These are phyloP conservation scores for Colletotrichum tamarilloi DNA, from an alignment of 2,329 filamentous ascomycete genomes.

Conservation along the genomic window DNA sequence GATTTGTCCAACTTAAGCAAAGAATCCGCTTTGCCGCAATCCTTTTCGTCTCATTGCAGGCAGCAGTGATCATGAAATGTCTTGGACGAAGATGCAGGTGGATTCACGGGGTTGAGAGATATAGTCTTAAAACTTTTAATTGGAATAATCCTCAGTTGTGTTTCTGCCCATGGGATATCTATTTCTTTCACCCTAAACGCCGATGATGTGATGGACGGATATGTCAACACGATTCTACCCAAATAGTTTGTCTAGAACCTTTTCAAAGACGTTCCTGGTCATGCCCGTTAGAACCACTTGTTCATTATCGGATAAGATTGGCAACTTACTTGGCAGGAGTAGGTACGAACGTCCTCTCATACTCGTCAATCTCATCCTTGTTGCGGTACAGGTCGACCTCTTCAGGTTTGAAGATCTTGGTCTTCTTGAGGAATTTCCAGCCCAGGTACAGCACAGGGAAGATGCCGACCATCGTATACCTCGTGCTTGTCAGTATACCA, in stretches of 20 bases:
- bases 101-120: no score
- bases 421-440: slow-evolving; percentile 78
- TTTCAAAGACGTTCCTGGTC: neutral
- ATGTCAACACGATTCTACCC: neutral
- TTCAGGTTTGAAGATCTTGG: slow-evolving; percentile 64
- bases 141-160: neutral
- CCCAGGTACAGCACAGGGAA: slow-evolving; percentile 76
- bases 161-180: neutral
- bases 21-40: no score
- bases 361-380: slow-evolving; percentile 75
- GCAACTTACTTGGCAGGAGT: slow-evolving; percentile 60
- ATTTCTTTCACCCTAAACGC: neutral
- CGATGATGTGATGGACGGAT: neutral
- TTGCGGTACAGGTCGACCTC: slow-evolving; percentile 74
- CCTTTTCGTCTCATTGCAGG: no score
- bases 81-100: no score
- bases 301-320: neutral
- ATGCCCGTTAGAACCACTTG: neutral
- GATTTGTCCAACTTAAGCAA: no score
- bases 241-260: neutral
- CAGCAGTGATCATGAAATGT: no score
- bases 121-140: no score
- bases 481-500: neutral
- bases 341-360: slow-evolving; percentile 70
- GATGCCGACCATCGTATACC: slow-evolving; percentile 77